phyloP scores from a whole-genome alignment of 1,284 basidiomycete species.

The Fomes fomentarius region DNA sequence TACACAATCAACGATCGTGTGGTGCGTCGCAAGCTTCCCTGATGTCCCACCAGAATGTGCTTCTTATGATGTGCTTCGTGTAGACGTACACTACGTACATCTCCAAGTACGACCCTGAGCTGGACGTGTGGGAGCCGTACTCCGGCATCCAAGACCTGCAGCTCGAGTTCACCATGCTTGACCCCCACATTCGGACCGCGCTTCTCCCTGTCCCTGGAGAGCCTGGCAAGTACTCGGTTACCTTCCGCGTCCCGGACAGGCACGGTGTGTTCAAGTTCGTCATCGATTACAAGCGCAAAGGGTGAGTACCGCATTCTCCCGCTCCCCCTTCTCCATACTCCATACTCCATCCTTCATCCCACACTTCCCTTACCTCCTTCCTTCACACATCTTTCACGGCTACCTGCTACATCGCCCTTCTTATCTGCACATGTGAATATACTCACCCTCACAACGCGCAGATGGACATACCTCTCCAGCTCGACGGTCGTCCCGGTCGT shows the following conservation, averaged over 20 bases:
- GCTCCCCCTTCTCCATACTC: too few relatives aligned
- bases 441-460: too few relatives aligned
- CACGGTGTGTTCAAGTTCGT: slow-evolving; percentile 99
- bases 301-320: too few relatives aligned
- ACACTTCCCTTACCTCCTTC: too few relatives aligned
- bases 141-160: slow-evolving; percentile 79
- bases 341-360: too few relatives aligned
- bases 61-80: background rate
- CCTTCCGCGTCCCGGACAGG: slow-evolving; percentile 89
- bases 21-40: slow-evolving; percentile 46
- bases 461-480: slow-evolving; percentile 73
- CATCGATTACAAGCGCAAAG: slow-evolving; percentile 86
- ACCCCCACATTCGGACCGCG: slow-evolving; percentile 86
- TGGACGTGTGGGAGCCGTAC: slow-evolving; percentile 72
- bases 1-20: slow-evolving; percentile 92
- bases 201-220: slow-evolving; percentile 56
- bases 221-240: slow-evolving; percentile 73
- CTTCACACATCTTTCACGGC: too few relatives aligned
- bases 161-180: slow-evolving; percentile 97
- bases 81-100: slow-evolving; percentile 80
- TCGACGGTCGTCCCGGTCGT: slow-evolving; percentile 86
- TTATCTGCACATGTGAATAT: too few relatives aligned
- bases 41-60: slow-evolving; percentile 7
- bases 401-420: too few relatives aligned
- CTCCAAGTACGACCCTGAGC: slow-evolving; percentile 61